Percentiles rank a stretch among this genome's conserved stretches.
These are phyloP conservation scores for Ophiostoma sp. DNA, from an alignment of 2,329 filamentous ascomycete genomes.

Conservation along the genomic window DNA sequence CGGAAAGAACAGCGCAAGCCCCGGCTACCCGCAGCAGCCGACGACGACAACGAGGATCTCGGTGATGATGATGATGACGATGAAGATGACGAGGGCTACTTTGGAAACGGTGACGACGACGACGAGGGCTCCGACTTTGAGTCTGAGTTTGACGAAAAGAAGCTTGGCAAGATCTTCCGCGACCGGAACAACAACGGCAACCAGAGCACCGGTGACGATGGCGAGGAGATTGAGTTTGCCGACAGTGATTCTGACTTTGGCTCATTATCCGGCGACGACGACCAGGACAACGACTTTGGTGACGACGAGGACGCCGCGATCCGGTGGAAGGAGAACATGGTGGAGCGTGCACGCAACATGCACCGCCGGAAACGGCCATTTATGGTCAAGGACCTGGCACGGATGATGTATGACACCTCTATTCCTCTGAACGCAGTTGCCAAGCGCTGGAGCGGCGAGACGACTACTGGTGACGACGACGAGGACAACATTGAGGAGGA, in stretches of 20 bases:
- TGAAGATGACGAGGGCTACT: slow-evolving; percentile 37
- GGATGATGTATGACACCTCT: slow-evolving; percentile 81
- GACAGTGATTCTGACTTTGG: slow-evolving; percentile 96
- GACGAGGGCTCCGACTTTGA: slow-evolving; percentile 43
- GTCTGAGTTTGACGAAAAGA: slow-evolving; percentile 50
- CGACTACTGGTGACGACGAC: slow-evolving; percentile 41
- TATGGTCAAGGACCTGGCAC: slow-evolving; percentile 74
- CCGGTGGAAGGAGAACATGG: slow-evolving; percentile 85
- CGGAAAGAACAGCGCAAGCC: slow-evolving; percentile 54
- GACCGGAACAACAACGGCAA: slow-evolving; percentile 45
- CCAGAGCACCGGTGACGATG: slow-evolving; percentile 52
- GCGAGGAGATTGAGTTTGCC: slow-evolving; percentile 81
- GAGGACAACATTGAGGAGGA: slow-evolving; percentile 46
- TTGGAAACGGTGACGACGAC: slow-evolving; percentile 54
- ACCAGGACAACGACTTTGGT: slow-evolving; percentile 38
- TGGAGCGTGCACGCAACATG: slow-evolving; percentile 64
- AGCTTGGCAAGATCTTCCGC: slow-evolving; percentile 56
- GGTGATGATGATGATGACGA: slow-evolving; percentile 50
- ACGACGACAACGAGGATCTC: slow-evolving; percentile 46
- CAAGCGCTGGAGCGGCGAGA: slow-evolving; percentile 70
- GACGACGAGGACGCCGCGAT: slow-evolving; percentile 57
- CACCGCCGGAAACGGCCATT: slow-evolving; percentile 67
- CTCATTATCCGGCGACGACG: slow-evolving; percentile 62
- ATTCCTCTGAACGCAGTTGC: slow-evolving; percentile 71
- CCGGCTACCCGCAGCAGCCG: slow-evolving; percentile 54